These are phyloP conservation scores for Mortierella sp. DNA, from an alignment of 371 early-diverging fungal genomes.

Conservation along the genomic window DNA sequence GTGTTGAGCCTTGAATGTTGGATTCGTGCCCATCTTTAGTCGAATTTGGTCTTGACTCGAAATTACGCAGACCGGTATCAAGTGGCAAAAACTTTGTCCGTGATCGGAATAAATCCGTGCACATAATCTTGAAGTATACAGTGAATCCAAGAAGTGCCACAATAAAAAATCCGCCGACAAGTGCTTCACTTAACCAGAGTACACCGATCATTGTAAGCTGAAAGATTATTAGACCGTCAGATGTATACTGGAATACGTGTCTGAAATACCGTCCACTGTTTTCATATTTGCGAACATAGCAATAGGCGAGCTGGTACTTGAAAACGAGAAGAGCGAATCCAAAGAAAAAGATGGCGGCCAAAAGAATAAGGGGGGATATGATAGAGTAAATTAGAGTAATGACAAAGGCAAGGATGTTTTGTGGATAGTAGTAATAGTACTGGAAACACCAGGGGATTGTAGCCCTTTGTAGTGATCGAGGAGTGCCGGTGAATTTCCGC, in stretches of 20 bases:
- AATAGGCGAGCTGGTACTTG: slow-evolving; percentile 86
- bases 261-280: slow-evolving; percentile 84
- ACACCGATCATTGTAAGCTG: slow-evolving; percentile 90
- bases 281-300: slow-evolving; percentile 90
- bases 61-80: slow-evolving; percentile 47
- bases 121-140: slow-evolving; percentile 66
- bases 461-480: slow-evolving; percentile 70
- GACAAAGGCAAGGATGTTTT: slow-evolving; percentile 75
- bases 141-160: slow-evolving; percentile 68
- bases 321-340: slow-evolving; percentile 80
- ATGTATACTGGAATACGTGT: slow-evolving; percentile 81
- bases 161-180: slow-evolving; percentile 63
- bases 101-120: slow-evolving; percentile 68
- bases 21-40: slow-evolving; percentile 5
- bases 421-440: slow-evolving; percentile 75
- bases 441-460: slow-evolving; percentile 80
- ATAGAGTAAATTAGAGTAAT: slow-evolving; percentile 89
- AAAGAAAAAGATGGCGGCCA: slow-evolving; percentile 84
- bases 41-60: slow-evolving; percentile 11
- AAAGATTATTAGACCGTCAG: slow-evolving; percentile 85
- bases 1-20: not conserved
- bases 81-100: slow-evolving; percentile 66
- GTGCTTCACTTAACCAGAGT: slow-evolving; percentile 71
- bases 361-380: slow-evolving; percentile 87
- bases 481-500: slow-evolving; percentile 68